Conservation (phyloP, 805 yeast genomes). For the Teunomyces lycoperdinae region DNA sequence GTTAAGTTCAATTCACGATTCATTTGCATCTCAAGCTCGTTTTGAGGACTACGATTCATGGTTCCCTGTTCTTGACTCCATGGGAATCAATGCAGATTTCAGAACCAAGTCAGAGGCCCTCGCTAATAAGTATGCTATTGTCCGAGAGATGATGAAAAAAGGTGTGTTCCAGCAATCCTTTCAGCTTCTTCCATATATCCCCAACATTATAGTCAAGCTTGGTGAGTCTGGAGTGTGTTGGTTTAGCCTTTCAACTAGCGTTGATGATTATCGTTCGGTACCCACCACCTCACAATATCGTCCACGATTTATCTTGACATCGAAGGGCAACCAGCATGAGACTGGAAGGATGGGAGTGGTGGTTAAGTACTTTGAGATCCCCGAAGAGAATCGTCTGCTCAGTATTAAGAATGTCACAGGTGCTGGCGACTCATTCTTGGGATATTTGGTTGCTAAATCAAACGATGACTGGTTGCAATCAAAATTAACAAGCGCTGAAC, state of each 20-base stretch:
- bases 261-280: conserved; percentile 29
- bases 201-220: conserved; percentile 61
- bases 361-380: conserved; percentile 59
- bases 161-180: conserved; percentile 67
- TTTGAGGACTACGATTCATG: conserved; percentile 59
- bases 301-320: conserved; percentile 21
- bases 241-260: conserved; percentile 32
- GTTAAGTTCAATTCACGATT: conserved; percentile 49
- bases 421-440: conserved; percentile 82
- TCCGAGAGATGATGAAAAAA: conserved; percentile 22
- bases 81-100: conserved; percentile 48
- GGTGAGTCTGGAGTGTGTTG: conserved; percentile 62
- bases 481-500: conserved; percentile 25
- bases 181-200: conserved; percentile 71
- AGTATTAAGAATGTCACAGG: conserved; percentile 71
- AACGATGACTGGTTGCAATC: conserved; percentile 29
- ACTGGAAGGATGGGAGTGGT: conserved; percentile 46
- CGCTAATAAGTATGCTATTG: conserved; percentile 17
- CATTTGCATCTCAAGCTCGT: conserved; percentile 39
- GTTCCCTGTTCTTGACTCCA: conserved; percentile 70
- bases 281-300: conserved; percentile 29
- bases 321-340: conserved; percentile 16
- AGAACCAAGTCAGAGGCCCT: conserved; percentile 43
- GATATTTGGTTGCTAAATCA: conserved; percentile 50
- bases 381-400: conserved; percentile 25